A percentile compares a stretch with the other conserved stretches of the same genome.
Conservation (phyloP, 176 grass and related monocot species). For the Puya raimondii region DNA sequence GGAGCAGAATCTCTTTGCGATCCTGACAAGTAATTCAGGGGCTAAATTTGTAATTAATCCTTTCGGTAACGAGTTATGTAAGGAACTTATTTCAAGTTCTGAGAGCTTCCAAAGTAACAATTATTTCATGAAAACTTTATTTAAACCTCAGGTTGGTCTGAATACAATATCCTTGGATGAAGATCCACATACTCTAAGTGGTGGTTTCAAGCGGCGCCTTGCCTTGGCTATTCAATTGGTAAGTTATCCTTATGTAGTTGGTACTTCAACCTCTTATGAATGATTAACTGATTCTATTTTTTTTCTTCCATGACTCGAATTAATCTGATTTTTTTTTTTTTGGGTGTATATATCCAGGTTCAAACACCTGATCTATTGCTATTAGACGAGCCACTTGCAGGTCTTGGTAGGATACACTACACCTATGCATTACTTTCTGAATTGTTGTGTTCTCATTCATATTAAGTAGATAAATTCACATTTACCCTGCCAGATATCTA, state of each 20-base stretch:
- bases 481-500: too few relatives aligned
- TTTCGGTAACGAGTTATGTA: too few relatives aligned
- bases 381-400: slow-evolving; percentile 83
- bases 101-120: background rate
- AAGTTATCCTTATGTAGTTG: slow-evolving; percentile 13
- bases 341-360: slow-evolving; percentile 38
- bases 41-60: too few relatives aligned
- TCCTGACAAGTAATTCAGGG: too few relatives aligned
- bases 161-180: slow-evolving; percentile 65
- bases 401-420: slow-evolving; percentile 44
- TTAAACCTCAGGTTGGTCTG: slow-evolving; percentile 55
- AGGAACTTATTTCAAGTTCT: too few relatives aligned
- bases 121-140: background rate
- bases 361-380: slow-evolving; percentile 77
- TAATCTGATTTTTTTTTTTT: background rate
- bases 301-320: too few relatives aligned
- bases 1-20: too few relatives aligned
- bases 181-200: slow-evolving; percentile 65
- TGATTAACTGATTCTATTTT: background rate
- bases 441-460: slow-evolving; percentile 14
- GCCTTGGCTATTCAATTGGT: slow-evolving; percentile 89
- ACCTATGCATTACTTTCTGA: background rate
- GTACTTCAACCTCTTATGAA: background rate
- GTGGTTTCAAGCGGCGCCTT: slow-evolving; percentile 80
- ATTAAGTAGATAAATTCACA: background rate